These are phyloP conservation scores for Tulasnella sp. DNA, from an alignment of 768 basidiomycete species.

Conservation along the genomic window DNA sequence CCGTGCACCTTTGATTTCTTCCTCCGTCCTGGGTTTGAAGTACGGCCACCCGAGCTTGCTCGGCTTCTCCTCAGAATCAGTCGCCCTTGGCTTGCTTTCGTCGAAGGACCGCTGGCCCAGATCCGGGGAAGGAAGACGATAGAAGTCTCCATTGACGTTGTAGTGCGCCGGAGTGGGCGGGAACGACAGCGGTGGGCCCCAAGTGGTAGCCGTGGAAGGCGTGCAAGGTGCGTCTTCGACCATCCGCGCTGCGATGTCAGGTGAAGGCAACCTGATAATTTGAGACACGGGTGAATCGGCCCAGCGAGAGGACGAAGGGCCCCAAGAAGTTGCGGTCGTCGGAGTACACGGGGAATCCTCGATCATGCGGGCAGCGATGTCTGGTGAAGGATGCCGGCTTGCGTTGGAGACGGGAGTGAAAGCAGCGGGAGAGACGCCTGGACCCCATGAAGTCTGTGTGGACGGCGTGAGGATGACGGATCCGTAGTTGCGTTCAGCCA, in stretches of 20 bases:
- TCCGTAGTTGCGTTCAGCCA: constrained; percentile 55
- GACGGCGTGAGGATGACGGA: constrained; percentile 43
- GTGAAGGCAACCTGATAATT: constrained; percentile 52
- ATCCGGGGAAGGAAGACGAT: constrained; percentile 48
- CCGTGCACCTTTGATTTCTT: not conserved
- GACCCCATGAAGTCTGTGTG: constrained; percentile 37
- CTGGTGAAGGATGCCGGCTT: constrained; percentile 56
- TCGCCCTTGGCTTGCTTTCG: too few species aligned
- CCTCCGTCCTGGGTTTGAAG: not conserved
- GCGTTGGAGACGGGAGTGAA: constrained; percentile 35
- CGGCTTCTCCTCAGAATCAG: too few species aligned
- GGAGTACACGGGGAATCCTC: constrained; percentile 60
- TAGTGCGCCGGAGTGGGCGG: constrained; percentile 42
- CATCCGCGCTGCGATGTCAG: constrained; percentile 62
- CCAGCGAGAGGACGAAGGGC: constrained; percentile 46
- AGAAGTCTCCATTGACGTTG: constrained; percentile 16
- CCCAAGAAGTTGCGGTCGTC: constrained; percentile 55
- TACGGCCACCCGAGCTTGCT: not conserved
- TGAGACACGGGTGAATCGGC: constrained; percentile 36
- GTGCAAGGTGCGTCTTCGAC: constrained; percentile 59
- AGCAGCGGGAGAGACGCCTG: constrained; percentile 31
- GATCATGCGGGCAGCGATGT: constrained; percentile 58
- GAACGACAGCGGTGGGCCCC: constrained; percentile 54
- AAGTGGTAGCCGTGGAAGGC: constrained; percentile 52
- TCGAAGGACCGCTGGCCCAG: constrained; percentile 48